Evolutionary conservation across 305 asterid genomes (phyloP), one percentile per base, ranked within the genome.

Genomic region (Fraxinus angustifolia): DNA sequence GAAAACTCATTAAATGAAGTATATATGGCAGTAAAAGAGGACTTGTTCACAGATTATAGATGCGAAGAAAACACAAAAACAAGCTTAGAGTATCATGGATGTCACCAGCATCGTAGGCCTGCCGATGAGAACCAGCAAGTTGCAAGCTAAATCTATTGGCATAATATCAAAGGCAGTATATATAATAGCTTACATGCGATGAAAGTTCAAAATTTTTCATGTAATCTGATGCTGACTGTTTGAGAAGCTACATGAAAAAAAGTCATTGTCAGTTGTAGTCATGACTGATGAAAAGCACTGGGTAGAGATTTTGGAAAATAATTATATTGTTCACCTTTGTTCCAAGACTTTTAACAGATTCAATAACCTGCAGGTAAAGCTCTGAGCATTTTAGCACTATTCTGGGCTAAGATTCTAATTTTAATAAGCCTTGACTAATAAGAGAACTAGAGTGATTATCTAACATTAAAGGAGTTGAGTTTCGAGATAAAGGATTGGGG

Each of bases 171-270:
- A 65, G 8, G 23, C 35, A 45, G n/a, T 4, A n/a, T 75, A 65
- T 78, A 74, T 56, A 23, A 79, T 8, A 83, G 89, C 98, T 93
- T 86, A 95, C 98, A 85, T 82, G 88, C 80, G 87, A 87, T 81
- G 97, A 89, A 86, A 81, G 82, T 81, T 94, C 93, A 73, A 89
- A 90, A 67, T 65, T 84, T 34, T 88, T 89, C 4, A 95, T 84
- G 87, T 86, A 93, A 86, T 91, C 91, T 68, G 91, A 85, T 8
- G 94, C 94, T 30, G 97, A 85, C 87, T 90, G 90, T 85, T 90
- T 91, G 86, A 95, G 90, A 87, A 92, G 85, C 99, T 95, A 97
- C 91, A 91, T 34, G 56, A 23, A 82, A 73, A 90, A 42, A 85
- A 82, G 83, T 65, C 75, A 83, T 40, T 38, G 58, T 70, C 79